These are phyloP conservation scores for Protomyces inundatus DNA, from an alignment of 1,139 yeast species.

Conservation along the genomic window DNA sequence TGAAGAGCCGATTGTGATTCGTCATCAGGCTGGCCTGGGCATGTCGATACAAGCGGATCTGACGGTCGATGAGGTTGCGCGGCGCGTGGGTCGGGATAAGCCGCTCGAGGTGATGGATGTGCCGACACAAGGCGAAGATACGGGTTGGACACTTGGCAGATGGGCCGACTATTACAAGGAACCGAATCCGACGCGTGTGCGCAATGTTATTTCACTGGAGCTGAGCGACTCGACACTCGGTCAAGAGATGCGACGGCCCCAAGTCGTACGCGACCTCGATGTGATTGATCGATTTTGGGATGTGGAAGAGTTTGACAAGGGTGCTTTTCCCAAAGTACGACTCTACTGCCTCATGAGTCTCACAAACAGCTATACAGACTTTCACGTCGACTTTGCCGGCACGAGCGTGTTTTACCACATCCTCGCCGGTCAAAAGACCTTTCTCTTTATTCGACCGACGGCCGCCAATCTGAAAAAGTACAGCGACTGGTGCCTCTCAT, in stretches of 20 bases:
- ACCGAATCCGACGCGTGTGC: slow-evolving; percentile 47
- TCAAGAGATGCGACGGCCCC: slow-evolving; percentile 54
- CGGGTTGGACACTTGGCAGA: slow-evolving; percentile 62
- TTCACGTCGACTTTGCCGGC: slow-evolving; percentile 89
- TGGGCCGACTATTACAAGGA: slow-evolving; percentile 72
- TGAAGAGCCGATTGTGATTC: slow-evolving; percentile 43
- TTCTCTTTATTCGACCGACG: slow-evolving; percentile 76
- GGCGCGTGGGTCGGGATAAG: slow-evolving; percentile 56
- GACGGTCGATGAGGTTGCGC: slow-evolving; percentile 55
- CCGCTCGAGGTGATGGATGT: slow-evolving; percentile 80
- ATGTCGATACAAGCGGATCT: slow-evolving; percentile 46
- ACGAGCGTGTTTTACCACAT: slow-evolving; percentile 87
- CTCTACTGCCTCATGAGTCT: slow-evolving; percentile 73
- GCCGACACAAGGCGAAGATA: slow-evolving; percentile 59
- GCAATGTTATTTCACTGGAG: slow-evolving; percentile 79
- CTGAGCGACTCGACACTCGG: slow-evolving; percentile 58
- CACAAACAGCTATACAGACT: slow-evolving; percentile 73
- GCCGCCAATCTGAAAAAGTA: slow-evolving; percentile 55
- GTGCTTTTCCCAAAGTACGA: slow-evolving; percentile 50
- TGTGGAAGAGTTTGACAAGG: slow-evolving; percentile 36
- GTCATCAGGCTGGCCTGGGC: slow-evolving; percentile 40
- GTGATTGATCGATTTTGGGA: slow-evolving; percentile 68
- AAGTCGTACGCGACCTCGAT: slow-evolving; percentile 60
- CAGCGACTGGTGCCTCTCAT: slow-evolving; percentile 65
- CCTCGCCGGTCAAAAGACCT: slow-evolving; percentile 64